These are phyloP conservation scores for Linderina pennispora DNA, from an alignment of 192 early-diverging fungal species.

Conservation along the genomic window DNA sequence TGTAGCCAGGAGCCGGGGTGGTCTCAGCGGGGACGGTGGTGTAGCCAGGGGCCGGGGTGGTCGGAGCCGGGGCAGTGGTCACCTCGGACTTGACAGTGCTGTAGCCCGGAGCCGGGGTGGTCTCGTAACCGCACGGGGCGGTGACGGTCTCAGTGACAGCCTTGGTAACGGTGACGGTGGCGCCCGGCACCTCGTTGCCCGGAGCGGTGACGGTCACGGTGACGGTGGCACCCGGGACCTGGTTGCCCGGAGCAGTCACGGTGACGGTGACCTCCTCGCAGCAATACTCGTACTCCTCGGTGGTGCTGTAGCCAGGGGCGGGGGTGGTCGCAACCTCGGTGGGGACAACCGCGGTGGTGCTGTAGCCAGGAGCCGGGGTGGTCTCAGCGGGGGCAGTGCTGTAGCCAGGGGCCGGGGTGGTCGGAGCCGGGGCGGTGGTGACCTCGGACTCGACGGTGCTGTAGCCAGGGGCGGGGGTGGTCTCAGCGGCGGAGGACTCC, in stretches of 20 bases:
- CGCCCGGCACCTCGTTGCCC: conserved; percentile 7
- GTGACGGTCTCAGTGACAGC: conserved; percentile 4
- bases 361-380: conserved; percentile 6
- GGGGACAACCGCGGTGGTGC: conserved; percentile 1
- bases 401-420: not conserved
- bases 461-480: conserved; percentile 1
- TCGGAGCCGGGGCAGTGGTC: conserved; percentile 12
- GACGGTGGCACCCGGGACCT: conserved; percentile 16
- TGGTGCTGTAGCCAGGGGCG: not conserved
- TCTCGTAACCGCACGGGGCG: no score
- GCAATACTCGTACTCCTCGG: conserved; percentile 35
- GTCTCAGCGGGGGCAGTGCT: conserved; percentile 16
- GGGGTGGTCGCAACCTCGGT: conserved; percentile 19
- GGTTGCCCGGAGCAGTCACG: conserved; percentile 20
- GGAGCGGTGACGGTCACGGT: conserved; percentile 16
- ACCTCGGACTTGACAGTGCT: conserved; percentile 6
- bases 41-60: conserved; percentile 7
- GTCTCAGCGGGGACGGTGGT: no score
- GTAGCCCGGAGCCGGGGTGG: conserved; percentile 13
- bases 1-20: conserved; percentile 8
- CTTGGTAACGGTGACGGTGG: conserved; percentile 2
- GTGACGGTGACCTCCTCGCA: conserved; percentile 38
- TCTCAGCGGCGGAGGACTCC: not conserved
- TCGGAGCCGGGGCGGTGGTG: not conserved
- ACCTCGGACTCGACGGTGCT: no score